phyloP scores from a whole-genome alignment of 345 rosid genomes.

The Camelina sativa region DNA sequence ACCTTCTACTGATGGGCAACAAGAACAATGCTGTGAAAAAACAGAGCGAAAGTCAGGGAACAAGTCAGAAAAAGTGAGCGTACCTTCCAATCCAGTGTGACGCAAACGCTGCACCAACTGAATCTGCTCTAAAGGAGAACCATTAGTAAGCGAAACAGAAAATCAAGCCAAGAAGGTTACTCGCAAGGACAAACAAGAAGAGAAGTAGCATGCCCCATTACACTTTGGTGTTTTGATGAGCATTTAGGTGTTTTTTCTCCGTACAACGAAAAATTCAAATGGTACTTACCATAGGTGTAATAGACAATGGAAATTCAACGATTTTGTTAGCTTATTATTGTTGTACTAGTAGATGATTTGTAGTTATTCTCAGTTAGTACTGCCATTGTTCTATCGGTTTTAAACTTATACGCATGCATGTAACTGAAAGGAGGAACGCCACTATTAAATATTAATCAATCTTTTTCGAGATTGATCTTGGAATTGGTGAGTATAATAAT shows the following conservation, averaged over 20 bases:
- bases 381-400: background rate
- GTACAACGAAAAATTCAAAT: background rate
- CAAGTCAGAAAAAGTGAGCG: background rate
- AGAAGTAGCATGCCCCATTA: conserved; percentile 8
- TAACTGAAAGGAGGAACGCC: background rate
- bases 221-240: background rate
- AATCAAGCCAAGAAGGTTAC: background rate
- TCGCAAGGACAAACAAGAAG: conserved; percentile 13
- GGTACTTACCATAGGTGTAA: background rate
- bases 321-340: conserved; percentile 20
- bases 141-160: background rate
- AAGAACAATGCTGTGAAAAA: background rate
- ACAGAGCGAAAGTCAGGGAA: background rate
- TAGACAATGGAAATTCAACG: background rate
- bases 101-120: background rate
- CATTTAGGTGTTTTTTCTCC: background rate
- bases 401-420: background rate
- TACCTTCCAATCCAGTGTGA: background rate
- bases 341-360: background rate
- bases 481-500: background rate
- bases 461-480: background rate
- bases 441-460: background rate
- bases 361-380: background rate
- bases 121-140: conserved; percentile 20
- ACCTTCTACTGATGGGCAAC: conserved; percentile 10